These are phyloP conservation scores for Escovopsis sp. DNA, from an alignment of 2,329 filamentous ascomycete genomes.

Conservation along the genomic window DNA sequence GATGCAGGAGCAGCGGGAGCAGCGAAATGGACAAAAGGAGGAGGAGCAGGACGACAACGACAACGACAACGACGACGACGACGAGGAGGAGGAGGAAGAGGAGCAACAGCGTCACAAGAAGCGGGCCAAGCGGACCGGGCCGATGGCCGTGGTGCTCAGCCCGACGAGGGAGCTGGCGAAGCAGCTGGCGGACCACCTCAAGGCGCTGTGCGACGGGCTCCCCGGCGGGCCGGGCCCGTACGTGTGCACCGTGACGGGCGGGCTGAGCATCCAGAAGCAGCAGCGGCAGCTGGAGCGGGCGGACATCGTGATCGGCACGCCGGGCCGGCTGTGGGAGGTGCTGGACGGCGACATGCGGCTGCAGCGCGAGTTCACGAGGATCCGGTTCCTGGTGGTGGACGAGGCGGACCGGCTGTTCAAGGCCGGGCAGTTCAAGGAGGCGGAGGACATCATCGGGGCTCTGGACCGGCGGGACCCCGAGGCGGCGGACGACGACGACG, in stretches of 20 bases:
- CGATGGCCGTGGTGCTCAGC: slow-evolving; percentile 69
- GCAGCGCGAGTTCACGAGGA: slow-evolving; percentile 53
- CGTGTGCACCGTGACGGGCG: slow-evolving; percentile 83
- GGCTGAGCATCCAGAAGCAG: slow-evolving; percentile 89
- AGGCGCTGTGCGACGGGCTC: slow-evolving; percentile 51
- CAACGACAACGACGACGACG: too few species aligned
- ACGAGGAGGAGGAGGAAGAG: background rate
- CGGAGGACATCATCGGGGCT: slow-evolving; percentile 71
- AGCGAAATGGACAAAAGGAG: too few species aligned
- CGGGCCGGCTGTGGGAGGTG: slow-evolving; percentile 88
- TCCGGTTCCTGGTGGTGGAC: slow-evolving; percentile 78
- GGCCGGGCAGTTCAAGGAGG: slow-evolving; percentile 89
- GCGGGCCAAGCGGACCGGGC: slow-evolving; percentile 24
- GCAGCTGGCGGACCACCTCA: slow-evolving; percentile 75
- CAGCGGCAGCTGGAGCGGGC: slow-evolving; percentile 69
- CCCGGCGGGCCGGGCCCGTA: slow-evolving; percentile 40
- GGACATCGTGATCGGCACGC: slow-evolving; percentile 87
- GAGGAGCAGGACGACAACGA: too few species aligned
- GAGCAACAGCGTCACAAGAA: slow-evolving; percentile 17
- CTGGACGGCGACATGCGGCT: slow-evolving; percentile 61
- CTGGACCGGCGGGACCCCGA: slow-evolving; percentile 60
- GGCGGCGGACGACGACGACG: slow-evolving; percentile 33
- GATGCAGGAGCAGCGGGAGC: slow-evolving; percentile 20
- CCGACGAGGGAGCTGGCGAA: slow-evolving; percentile 90
- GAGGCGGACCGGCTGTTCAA: slow-evolving; percentile 87